Conservation (phyloP, 2,329 filamentous ascomycete genomes). For the Epichloe elymi region DNA sequence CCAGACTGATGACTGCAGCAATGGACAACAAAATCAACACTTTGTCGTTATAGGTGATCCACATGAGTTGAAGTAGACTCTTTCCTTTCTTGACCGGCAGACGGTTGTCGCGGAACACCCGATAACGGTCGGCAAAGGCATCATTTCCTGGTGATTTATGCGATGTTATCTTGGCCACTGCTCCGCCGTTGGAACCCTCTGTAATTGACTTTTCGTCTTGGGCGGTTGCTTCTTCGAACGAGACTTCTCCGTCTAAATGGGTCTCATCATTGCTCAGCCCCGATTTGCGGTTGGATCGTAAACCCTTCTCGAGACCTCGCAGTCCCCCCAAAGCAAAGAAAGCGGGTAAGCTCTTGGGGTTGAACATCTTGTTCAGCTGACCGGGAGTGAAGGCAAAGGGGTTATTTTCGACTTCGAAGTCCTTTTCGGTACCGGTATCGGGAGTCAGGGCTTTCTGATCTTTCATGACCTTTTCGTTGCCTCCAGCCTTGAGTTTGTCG, state of each 20-base stretch:
- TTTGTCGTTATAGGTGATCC: slow-evolving; percentile 78
- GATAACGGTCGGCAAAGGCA: slow-evolving; percentile 49
- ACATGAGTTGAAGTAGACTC: slow-evolving; percentile 58
- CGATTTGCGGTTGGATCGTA: slow-evolving; percentile 56
- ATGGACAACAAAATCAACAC: slow-evolving; percentile 59
- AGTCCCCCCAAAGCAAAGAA: slow-evolving; percentile 78
- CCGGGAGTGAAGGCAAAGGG: slow-evolving; percentile 78
- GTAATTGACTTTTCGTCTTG: slow-evolving; percentile 21
- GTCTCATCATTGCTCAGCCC: slow-evolving; percentile 70
- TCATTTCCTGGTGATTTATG: slow-evolving; percentile 12
- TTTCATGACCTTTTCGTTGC: slow-evolving; percentile 44
- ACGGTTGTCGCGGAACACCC: slow-evolving; percentile 59
- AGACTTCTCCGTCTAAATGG: slow-evolving; percentile 47
- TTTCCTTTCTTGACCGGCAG: slow-evolving; percentile 65
- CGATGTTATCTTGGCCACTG: slow-evolving; percentile 2
- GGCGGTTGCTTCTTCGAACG: slow-evolving; percentile 56
- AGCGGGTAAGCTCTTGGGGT: slow-evolving; percentile 74
- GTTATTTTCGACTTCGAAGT: slow-evolving; percentile 66
- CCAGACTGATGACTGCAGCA: slow-evolving; percentile 60
- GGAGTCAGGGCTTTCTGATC: slow-evolving; percentile 59
- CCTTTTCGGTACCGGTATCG: slow-evolving; percentile 60
- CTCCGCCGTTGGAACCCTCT: slow-evolving; percentile 14
- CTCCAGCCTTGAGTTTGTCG: slow-evolving; percentile 26
- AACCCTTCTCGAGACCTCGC: slow-evolving; percentile 62
- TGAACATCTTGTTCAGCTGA: slow-evolving; percentile 74